phyloP scores from a whole-genome alignment of 2,329 filamentous ascomycete genomes.

The Coniella vitis region DNA sequence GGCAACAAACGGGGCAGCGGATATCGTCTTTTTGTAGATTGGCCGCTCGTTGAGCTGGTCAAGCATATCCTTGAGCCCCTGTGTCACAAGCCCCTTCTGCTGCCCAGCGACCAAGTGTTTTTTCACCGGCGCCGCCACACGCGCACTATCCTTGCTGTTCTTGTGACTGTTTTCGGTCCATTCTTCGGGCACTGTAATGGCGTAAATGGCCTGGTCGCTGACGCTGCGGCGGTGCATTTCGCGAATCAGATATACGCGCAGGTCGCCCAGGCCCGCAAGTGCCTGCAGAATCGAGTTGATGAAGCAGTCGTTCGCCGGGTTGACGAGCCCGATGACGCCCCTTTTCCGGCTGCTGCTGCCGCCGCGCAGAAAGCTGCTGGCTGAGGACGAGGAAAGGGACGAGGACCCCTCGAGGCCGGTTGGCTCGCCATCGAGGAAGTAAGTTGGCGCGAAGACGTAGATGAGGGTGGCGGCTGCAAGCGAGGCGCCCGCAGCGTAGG shows the following conservation, averaged over 20 bases:
- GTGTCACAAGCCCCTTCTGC: conserved; percentile 76
- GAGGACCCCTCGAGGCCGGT: conserved; percentile 30
- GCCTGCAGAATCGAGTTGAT: conserved; percentile 96
- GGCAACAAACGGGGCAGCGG: conserved; percentile 74
- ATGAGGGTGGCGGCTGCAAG: conserved; percentile 91
- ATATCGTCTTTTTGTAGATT: conserved; percentile 89
- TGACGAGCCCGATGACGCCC: conserved; percentile 79
- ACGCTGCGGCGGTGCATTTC: conserved; percentile 80
- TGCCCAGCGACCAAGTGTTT: conserved; percentile 51
- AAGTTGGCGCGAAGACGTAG: conserved; percentile 97
- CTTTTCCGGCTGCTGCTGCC: conserved; percentile 55
- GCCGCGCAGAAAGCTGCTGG: conserved; percentile 20
- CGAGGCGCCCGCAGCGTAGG: conserved; percentile 91
- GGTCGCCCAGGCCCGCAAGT: conserved; percentile 79
- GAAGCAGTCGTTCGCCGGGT: conserved; percentile 92
- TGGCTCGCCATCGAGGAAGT: conserved; percentile 81
- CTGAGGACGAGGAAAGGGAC: conserved; percentile 20
- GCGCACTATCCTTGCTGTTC: not conserved
- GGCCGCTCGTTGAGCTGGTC: conserved; percentile 90
- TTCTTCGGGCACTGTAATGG: conserved; percentile 46
- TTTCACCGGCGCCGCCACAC: conserved; percentile 23
- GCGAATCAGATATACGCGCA: conserved; percentile 85
- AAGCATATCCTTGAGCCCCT: conserved; percentile 84
- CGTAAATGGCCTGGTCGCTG: conserved; percentile 71
- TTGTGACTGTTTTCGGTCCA: conserved; percentile 7